Evolutionary conservation across 306 rosid species (phyloP), one percentile per base, ranked within the genome.

Genomic region (Fragaria ananassa): DNA sequence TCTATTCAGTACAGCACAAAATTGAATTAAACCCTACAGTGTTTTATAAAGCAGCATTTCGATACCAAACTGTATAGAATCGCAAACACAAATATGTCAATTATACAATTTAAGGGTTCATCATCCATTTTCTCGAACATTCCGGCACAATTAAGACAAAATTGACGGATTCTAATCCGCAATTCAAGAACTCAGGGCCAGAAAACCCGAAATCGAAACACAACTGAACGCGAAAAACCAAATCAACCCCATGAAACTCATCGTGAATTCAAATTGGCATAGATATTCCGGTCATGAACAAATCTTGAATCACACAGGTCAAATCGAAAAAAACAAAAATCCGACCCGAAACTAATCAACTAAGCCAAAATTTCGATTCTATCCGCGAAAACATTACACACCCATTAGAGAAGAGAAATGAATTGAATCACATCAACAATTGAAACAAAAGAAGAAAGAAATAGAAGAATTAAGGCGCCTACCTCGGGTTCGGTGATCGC

Each of bases 401-500:
- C n/a, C 70, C 70, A 44, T 56, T 45, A 60, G 13, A 60, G 45
- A 1, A 11, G n/a, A 10, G 8, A 1, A 14, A 1, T 11, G 14
- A 61, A 61, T 74, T 46, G 34, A 74, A 74, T 27, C 29, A 13
- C 27, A 27, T 7, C 25, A 56, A 57, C 2, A 39, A 56, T 56
- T 37, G 21, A 51, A 54, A 54, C 54, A 39, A 72, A 39, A n/a
- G 27, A 9, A 19, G 17, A 23, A 34, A 13, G 19, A 62, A 62
- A 14, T 62, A 5, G n/a, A 35, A 35, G 42, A 27, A 23, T 42
- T 15, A 15, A 25, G 3, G 78, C 11, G 68, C 77, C 45, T 61
- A 74, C 78, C 78, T 60, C 54, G 44, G 46, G 18, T 6, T 25
- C 4, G 45, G 77, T 57, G 78, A 74, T 74, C 78, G 46, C 0